Base-by-base conservation (phyloP, 208 protist genomes). In the Acanthamoeba sp. region DNA sequence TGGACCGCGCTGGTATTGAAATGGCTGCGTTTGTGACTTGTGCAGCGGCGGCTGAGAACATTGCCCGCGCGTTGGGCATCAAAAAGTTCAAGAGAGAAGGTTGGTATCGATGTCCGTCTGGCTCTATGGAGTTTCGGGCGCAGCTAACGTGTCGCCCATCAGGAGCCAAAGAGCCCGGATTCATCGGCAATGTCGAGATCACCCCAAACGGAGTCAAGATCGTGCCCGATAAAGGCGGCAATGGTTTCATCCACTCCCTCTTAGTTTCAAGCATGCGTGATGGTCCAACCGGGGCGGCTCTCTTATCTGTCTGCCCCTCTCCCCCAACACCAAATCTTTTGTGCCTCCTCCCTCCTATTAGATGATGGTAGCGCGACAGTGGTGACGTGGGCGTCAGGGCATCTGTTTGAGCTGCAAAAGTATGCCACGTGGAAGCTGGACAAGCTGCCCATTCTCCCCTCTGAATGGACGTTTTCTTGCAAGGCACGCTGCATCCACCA, bases 351-450 rank as follows among this genome's bases (percentile, higher is more conserved):
- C 34, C 24, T n/a, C n/a, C n/a, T n/a, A n/a, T n/a, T n/a, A n/a
- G n/a, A n/a, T n/a, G n/a, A n/a, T n/a, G 85, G 85, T 34, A 55
- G 34, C 3, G 85, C 62, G 62, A 93, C 62, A 22, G 90, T 93
- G 10, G 69, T 93, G 69, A 93, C 90, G n/a, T 93, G 90, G 90
- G 90, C 90, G 24, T 66, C 52, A 18, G 90, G 90, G 6, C 90
- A 93, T 32, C 90, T 93, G 22, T 93, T 93, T 16, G 64, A 93
- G 66, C 59, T 93, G 7, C 90, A 93, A 29, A 93, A 76, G 27
- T 50, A 55, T 34, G 29, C 90, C 27, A 24, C 34, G 42, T 93
- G 90, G 90, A 93, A 82, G 34, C n/a, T 93, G 59, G 90, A 93
- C 62, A 93, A 93, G 90, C 66, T 93, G 29, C 90, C 90, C 40